phyloP scores from a whole-genome alignment of 2,329 filamentous ascomycete genomes.

The Cladosporium colombiae region DNA sequence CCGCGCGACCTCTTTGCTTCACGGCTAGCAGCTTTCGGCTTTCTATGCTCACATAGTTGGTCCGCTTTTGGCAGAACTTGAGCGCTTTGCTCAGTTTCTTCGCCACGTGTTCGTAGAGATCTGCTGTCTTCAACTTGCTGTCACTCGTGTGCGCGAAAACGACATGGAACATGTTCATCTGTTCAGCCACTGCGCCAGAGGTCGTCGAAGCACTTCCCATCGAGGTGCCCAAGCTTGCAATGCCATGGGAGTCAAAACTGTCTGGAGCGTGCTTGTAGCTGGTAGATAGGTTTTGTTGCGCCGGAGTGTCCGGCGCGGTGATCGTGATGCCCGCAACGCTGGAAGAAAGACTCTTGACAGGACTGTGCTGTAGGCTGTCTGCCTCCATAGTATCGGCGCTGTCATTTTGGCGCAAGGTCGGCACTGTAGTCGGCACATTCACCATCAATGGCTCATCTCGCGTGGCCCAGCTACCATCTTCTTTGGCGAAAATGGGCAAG shows the following conservation, averaged over 20 bases:
- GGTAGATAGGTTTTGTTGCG: conserved; percentile 8
- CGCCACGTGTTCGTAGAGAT: conserved; percentile 84
- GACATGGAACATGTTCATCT: conserved; percentile 97
- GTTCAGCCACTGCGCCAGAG: conserved; percentile 42
- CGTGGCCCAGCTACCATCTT: conserved; percentile 55
- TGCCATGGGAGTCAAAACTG: conserved; percentile 31
- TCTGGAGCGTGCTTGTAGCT: conserved; percentile 35
- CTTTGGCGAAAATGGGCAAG: conserved; percentile 78
- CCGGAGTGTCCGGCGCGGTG: background rate
- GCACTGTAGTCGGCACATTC: conserved; percentile 7
- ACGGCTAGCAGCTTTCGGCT: conserved; percentile 77
- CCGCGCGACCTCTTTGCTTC: conserved; percentile 71
- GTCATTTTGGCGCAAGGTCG: background rate
- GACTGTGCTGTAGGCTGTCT: conserved; percentile 12
- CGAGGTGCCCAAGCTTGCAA: conserved; percentile 31
- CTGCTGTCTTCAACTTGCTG: conserved; percentile 30
- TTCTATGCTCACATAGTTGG: conserved; percentile 89
- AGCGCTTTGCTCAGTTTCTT: conserved; percentile 91
- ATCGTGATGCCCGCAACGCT: conserved; percentile 13
- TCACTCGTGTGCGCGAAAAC: conserved; percentile 79
- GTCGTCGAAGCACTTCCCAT: conserved; percentile 34
- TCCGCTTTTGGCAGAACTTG: conserved; percentile 87
- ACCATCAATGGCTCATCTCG: conserved; percentile 15
- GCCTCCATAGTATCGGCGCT: conserved; percentile 3
- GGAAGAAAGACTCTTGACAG: conserved; percentile 9